These are phyloP conservation scores for Penicillium nordicum DNA, from an alignment of 2,329 filamentous ascomycete genomes.

Conservation along the genomic window DNA sequence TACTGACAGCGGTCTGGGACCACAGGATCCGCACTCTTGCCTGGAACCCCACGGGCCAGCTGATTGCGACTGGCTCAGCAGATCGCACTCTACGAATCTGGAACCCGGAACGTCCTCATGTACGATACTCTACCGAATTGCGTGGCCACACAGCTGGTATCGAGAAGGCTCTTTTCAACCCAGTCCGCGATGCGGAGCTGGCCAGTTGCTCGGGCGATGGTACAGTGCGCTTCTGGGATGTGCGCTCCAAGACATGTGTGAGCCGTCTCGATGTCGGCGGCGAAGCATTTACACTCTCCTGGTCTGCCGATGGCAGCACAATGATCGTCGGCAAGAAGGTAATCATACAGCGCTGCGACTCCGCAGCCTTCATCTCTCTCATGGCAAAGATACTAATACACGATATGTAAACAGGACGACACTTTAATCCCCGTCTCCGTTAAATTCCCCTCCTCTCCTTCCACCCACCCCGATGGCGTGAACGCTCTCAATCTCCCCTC, in stretches of 20 bases:
- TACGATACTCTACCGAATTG: conserved; percentile 48
- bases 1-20: conserved; percentile 8
- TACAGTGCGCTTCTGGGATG: conserved; percentile 51
- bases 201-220: conserved; percentile 50
- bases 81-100: conserved; percentile 89
- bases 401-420: conserved; percentile 39
- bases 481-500: conserved; percentile 6
- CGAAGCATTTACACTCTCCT: conserved; percentile 49
- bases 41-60: conserved; percentile 81
- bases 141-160: conserved; percentile 47
- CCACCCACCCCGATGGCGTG: conserved; percentile 21
- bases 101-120: conserved; percentile 60
- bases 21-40: conserved; percentile 71
- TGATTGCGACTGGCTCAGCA: conserved; percentile 83
- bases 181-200: conserved; percentile 48
- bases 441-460: conserved; percentile 39
- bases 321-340: conserved; percentile 50
- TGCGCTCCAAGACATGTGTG: conserved; percentile 48
- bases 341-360: conserved; percentile 3
- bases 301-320: conserved; percentile 47
- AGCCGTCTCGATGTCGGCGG: conserved; percentile 49
- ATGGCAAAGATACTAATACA: background rate
- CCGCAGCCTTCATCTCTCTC: background rate
- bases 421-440: conserved; percentile 47
- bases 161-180: conserved; percentile 50